Percentiles rank a stretch among this genome's conserved stretches.
phyloP scores from a whole-genome alignment of 306 rosid species.

The Cercis canadensis region DNA sequence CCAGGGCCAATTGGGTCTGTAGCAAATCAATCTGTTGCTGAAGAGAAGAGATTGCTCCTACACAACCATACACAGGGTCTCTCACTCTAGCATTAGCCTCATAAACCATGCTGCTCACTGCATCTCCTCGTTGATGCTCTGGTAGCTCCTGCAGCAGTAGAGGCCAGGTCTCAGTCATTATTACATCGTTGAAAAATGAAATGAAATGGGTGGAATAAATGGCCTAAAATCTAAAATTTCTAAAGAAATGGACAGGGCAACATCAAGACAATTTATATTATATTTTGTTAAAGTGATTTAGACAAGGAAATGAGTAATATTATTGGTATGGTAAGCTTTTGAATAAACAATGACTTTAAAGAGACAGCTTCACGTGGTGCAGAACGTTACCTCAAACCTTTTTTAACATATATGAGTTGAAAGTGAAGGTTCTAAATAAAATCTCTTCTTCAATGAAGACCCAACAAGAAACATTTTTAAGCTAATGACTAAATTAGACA shows the following conservation, averaged over 20 bases:
- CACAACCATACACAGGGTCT: constrained; percentile 91
- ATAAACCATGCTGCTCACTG: constrained; percentile 89
- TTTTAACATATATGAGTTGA: too few relatives aligned
- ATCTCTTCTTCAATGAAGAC: too few relatives aligned
- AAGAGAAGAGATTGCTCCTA: constrained; percentile 80
- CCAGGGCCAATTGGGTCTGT: constrained; percentile 79
- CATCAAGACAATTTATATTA: too few relatives aligned
- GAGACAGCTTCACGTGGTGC: constrained; percentile 63
- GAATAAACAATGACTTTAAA: not conserved
- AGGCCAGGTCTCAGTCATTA: too few relatives aligned
- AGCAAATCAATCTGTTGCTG: constrained; percentile 78
- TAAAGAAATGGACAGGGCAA: too few relatives aligned
- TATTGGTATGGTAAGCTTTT: too few relatives aligned
- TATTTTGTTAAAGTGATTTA: not conserved
- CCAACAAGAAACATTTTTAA: too few relatives aligned
- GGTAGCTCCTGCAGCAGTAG: constrained; percentile 67
- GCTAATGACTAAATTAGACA: too few relatives aligned
- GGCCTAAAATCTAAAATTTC: too few relatives aligned
- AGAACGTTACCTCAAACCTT: not conserved
- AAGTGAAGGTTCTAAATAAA: too few relatives aligned
- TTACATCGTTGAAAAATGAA: too few relatives aligned
- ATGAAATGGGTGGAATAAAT: too few relatives aligned
- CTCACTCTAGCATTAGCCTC: constrained; percentile 89
- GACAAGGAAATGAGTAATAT: not conserved
- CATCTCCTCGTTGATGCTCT: constrained; percentile 76